These are phyloP conservation scores for Exophiala lecanii-corni DNA, from an alignment of 2,329 filamentous ascomycete species.

Conservation along the genomic window DNA sequence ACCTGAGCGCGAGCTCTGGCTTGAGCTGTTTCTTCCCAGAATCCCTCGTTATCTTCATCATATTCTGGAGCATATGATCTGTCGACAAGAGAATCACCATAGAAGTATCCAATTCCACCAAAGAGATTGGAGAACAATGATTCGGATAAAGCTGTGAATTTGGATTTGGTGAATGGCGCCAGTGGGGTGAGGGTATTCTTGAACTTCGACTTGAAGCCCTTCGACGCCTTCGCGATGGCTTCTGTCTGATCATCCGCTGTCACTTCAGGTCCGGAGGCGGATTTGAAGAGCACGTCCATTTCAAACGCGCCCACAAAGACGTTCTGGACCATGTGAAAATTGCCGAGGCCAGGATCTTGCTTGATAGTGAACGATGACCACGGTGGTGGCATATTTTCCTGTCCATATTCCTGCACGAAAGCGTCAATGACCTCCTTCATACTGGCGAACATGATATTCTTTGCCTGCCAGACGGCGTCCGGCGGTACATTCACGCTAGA, in stretches of 20 bases:
- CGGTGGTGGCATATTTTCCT: conserved; percentile 70
- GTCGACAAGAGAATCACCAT: conserved; percentile 82
- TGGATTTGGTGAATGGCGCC: conserved; percentile 66
- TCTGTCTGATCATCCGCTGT: conserved; percentile 63
- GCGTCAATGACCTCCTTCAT: conserved; percentile 61
- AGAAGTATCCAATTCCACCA: conserved; percentile 92
- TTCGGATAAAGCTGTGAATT: conserved; percentile 75
- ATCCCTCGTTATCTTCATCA: conserved; percentile 89
- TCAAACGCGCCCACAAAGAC: conserved; percentile 84
- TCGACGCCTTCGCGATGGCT: conserved; percentile 62
- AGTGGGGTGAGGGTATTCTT: conserved; percentile 66
- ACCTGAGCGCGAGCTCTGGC: conserved; percentile 67
- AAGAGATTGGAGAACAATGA: conserved; percentile 92
- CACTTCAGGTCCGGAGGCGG: conserved; percentile 58
- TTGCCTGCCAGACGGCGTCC: conserved; percentile 77
- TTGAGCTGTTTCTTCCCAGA: conserved; percentile 87
- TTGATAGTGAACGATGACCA: conserved; percentile 78
- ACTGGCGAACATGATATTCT: conserved; percentile 61
- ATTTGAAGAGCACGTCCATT: conserved; percentile 89
- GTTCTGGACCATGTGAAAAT: conserved; percentile 85
- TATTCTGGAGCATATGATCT: conserved; percentile 89
- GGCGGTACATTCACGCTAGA: conserved; percentile 63
- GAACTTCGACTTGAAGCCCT: conserved; percentile 71
- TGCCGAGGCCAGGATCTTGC: conserved; percentile 66
- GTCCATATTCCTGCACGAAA: conserved; percentile 55